These are phyloP conservation scores for Trametes maxima DNA, from an alignment of 768 basidiomycete genomes.

Conservation along the genomic window DNA sequence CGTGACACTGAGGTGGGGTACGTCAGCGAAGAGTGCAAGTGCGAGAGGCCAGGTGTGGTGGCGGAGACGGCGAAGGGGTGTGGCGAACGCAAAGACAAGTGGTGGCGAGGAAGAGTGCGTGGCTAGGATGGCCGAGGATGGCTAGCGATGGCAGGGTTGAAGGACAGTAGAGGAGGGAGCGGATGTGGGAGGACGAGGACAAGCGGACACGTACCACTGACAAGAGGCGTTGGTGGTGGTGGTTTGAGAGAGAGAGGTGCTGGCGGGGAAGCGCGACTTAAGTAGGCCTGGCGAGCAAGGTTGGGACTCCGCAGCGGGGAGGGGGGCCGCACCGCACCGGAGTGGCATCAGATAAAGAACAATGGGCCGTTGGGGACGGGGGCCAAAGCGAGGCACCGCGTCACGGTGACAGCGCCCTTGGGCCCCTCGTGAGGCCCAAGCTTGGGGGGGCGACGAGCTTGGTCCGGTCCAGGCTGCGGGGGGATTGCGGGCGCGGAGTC, in stretches of 20 bases:
- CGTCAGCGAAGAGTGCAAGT: no score
- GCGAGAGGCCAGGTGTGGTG: no score
- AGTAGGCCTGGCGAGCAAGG: constrained; percentile 2
- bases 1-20: neutral
- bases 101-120: no score
- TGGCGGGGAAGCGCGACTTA: neutral
- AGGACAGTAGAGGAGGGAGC: neutral
- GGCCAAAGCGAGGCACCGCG: no score
- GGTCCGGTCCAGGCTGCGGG: neutral
- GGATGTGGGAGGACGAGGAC: neutral
- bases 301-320: constrained; percentile 11
- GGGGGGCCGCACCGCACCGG: neutral
- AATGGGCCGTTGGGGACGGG: neutral
- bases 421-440: neutral
- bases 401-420: no score
- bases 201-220: constrained; percentile 5
- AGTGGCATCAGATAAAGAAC: constrained; percentile 18
- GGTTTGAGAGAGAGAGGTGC: constrained; percentile 5
- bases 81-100: no score
- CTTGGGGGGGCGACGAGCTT: neutral
- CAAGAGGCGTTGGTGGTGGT: neutral
- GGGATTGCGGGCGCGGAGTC: neutral
- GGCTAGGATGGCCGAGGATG: no score
- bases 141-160: neutral
- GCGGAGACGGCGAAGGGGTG: no score